These are phyloP conservation scores for Tuber brumale DNA, from an alignment of 495 filamentous ascomycete genomes.

Conservation along the genomic window DNA sequence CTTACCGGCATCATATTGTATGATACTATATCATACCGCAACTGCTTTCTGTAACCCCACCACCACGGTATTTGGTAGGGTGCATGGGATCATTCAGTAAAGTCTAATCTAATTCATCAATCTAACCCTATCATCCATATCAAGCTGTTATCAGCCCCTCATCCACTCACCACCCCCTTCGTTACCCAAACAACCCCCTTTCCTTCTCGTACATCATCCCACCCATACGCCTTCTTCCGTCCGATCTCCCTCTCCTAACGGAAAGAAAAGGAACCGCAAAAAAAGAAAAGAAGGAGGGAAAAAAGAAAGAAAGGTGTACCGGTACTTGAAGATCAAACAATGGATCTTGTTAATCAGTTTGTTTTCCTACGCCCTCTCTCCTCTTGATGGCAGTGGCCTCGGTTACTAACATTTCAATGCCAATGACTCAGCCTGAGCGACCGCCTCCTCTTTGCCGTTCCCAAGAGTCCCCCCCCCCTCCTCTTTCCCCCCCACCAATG, in stretches of 20 bases:
- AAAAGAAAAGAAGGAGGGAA: not conserved
- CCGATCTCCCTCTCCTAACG: not conserved
- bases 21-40: too few relatives aligned
- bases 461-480: slow-evolving; percentile 62
- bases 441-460: slow-evolving; percentile 89
- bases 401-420: slow-evolving; percentile 2
- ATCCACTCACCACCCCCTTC: not conserved
- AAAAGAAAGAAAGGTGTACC: not conserved
- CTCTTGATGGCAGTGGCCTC: not conserved
- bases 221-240: not conserved
- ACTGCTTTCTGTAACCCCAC: not conserved
- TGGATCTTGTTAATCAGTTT: slow-evolving; percentile 84
- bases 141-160: slow-evolving; percentile 1
- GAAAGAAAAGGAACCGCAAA: not conserved
- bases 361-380: slow-evolving; percentile 42
- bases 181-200: not conserved
- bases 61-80: not conserved
- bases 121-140: not conserved
- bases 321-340: slow-evolving; percentile 40
- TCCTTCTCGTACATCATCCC: not conserved
- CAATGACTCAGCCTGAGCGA: slow-evolving; percentile 66
- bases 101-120: not conserved
- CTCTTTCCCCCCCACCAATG: slow-evolving; percentile 8
- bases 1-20: not conserved
- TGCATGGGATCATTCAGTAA: not conserved